These are phyloP conservation scores for Hyphopichia homilentoma DNA, from an alignment of 805 yeast genomes.

Conservation along the genomic window DNA sequence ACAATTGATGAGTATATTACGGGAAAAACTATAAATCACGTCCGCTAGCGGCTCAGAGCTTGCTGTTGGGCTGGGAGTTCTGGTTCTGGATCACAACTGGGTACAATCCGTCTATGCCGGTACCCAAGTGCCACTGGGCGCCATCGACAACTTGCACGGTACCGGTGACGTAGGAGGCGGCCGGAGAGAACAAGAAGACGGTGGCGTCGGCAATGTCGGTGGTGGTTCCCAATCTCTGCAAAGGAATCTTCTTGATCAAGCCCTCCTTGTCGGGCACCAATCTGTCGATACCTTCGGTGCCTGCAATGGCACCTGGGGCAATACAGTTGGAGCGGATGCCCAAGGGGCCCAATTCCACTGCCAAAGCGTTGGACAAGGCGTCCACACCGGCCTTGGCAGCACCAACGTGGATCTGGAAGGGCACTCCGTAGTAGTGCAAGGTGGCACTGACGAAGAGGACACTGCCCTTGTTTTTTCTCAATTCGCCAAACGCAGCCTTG, in stretches of 20 bases:
- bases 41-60: no score
- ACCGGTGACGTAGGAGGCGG: slow-evolving; percentile 77
- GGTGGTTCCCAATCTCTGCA: slow-evolving; percentile 65
- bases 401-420: slow-evolving; percentile 76
- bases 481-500: slow-evolving; percentile 36
- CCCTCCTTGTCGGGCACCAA: slow-evolving; percentile 40
- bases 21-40: no score
- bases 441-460: slow-evolving; percentile 45
- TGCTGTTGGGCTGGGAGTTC: slow-evolving; percentile 9
- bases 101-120: slow-evolving; percentile 17
- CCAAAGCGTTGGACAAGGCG: slow-evolving; percentile 75
- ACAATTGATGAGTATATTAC: no score
- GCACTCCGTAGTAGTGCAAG: slow-evolving; percentile 42
- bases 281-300: slow-evolving; percentile 79
- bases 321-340: slow-evolving; percentile 80
- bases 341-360: slow-evolving; percentile 87
- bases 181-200: slow-evolving; percentile 75
- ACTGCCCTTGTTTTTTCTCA: slow-evolving; percentile 39
- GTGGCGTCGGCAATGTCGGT: slow-evolving; percentile 86
- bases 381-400: slow-evolving; percentile 98
- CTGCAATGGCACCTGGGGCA: slow-evolving; percentile 87
- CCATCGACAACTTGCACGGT: slow-evolving; percentile 83
- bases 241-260: slow-evolving; percentile 47
- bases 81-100: slow-evolving; percentile 25
- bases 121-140: slow-evolving; percentile 78